phyloP scores from a whole-genome alignment of 2,329 filamentous ascomycete species.

The Purpureocillium lavendulum region DNA sequence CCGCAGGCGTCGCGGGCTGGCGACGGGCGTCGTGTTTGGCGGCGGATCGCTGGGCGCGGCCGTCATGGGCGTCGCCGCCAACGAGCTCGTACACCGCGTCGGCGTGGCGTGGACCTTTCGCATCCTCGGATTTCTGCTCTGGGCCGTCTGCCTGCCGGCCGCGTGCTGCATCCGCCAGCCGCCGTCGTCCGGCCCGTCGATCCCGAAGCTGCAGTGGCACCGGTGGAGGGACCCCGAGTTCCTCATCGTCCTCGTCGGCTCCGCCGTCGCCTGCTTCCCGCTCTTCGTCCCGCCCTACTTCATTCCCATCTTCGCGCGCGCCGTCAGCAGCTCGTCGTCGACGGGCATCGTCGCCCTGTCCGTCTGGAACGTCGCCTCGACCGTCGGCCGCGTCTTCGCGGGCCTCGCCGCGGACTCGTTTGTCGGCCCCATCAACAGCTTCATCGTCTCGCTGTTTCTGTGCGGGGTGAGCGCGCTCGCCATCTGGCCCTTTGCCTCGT shows the following conservation, averaged over 20 bases:
- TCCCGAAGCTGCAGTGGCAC: conserved; percentile 15
- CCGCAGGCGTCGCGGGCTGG: conserved; percentile 15
- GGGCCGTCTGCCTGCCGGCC: conserved; percentile 18
- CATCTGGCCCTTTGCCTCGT: conserved; percentile 17
- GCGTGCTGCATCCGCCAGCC: conserved; percentile 14
- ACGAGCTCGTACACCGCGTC: conserved; percentile 12
- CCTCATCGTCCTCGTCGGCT: conserved; percentile 13
- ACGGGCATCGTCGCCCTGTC: conserved; percentile 13
- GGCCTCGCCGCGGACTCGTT: conserved; percentile 16
- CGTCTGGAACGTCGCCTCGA: conserved; percentile 18
- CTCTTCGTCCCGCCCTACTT: conserved; percentile 20
- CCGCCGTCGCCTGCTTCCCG: conserved; percentile 14
- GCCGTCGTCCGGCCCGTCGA: conserved; percentile 1
- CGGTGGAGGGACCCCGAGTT: conserved; percentile 15
- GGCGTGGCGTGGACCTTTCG: conserved; percentile 18
- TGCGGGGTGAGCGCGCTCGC: conserved; percentile 14
- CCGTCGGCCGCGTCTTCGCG: conserved; percentile 15
- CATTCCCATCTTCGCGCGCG: conserved; percentile 16
- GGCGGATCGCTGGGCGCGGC: conserved; percentile 17
- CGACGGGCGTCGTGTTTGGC: conserved; percentile 18
- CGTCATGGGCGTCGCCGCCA: conserved; percentile 15
- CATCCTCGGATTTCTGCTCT: conserved; percentile 15
- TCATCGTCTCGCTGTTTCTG: conserved; percentile 14
- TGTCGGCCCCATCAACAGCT: conserved; percentile 17
- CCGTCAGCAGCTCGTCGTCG: conserved; percentile 12